Evolutionary conservation across 306 rosid genomes (phyloP), one percentile per base, ranked within the genome.

Genomic region (Vigna angularis): DNA sequence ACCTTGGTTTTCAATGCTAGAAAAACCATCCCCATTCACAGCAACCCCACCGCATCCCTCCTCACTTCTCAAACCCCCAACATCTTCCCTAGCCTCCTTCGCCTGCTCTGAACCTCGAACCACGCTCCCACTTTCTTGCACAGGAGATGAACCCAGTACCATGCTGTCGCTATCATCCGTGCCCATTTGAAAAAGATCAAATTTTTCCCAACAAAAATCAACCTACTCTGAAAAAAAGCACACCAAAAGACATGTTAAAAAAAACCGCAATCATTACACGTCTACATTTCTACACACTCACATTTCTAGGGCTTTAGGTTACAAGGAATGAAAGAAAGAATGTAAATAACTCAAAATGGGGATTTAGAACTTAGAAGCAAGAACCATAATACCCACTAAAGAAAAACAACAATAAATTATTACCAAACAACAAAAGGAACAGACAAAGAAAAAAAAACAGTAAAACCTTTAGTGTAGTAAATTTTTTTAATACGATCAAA

Each of bases 181-280:
- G 24, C 87, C 91, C 98, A 91, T 91, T 34, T 42, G 72, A 74
- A 76, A 80, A 61, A 79, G 66, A 76, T 47, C 73, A 50, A 34
- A 22, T 16, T 72, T 83, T 73, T 57, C 78, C 24, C 79, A 4
- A 24, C 76, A 78, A 86, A 34, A 84, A 88, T 65, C 84, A 85
- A 81, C 76, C 83, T 77, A 79, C 52, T 18, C 58, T 42, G 79
- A 3, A 45, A 51, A 68, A 62, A 3, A 42, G 40, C 13, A 59
- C 32, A 59, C 18, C 66, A 64, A 66, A 79, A 50, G 20, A 22
- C 45, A 51, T 3, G 77, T 32, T 42, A 79, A 70, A 26, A 50
- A 34, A 22, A 12, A 17, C 59, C 7, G 73, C 77, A 76, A 22
- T 68, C 62, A 84, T 69, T 75, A 70, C 58, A 50, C 7, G n/a